phyloP scores from a whole-genome alignment of 495 filamentous ascomycete species.

The Tuber melanosporum region DNA sequence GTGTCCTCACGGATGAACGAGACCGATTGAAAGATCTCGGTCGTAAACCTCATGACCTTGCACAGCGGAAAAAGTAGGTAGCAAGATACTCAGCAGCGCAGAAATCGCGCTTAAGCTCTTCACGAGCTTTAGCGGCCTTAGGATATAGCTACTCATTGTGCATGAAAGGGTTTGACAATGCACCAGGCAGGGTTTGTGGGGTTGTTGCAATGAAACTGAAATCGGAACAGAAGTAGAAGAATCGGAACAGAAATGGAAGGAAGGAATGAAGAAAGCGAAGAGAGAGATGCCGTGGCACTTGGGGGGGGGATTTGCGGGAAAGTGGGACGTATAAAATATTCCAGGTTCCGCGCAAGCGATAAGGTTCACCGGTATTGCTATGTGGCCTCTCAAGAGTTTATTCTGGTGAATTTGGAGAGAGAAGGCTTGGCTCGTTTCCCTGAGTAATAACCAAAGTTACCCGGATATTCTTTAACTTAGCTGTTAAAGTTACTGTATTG shows the following conservation, averaged over 20 bases:
- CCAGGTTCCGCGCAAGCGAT: neutral
- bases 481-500: neutral
- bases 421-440: neutral
- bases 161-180: slow-evolving; percentile 18
- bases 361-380: neutral
- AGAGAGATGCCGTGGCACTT: slow-evolving; percentile 13
- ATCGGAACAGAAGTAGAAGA: slow-evolving; percentile 5
- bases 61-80: slow-evolving; percentile 19
- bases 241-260: slow-evolving; percentile 3
- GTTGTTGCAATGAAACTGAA: neutral
- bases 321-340: neutral
- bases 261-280: slow-evolving; percentile 7
- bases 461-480: neutral
- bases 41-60: slow-evolving; percentile 20
- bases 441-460: neutral
- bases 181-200: slow-evolving; percentile 11
- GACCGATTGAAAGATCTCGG: slow-evolving; percentile 34
- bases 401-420: neutral
- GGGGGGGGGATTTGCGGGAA: neutral
- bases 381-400: neutral
- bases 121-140: slow-evolving; percentile 18
- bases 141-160: slow-evolving; percentile 30
- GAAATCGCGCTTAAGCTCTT: slow-evolving; percentile 29
- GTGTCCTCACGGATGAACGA: slow-evolving; percentile 36
- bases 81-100: slow-evolving; percentile 18